These are phyloP conservation scores for Myxozyma lipomycoides DNA, from an alignment of 805 yeast species.

Conservation along the genomic window DNA sequence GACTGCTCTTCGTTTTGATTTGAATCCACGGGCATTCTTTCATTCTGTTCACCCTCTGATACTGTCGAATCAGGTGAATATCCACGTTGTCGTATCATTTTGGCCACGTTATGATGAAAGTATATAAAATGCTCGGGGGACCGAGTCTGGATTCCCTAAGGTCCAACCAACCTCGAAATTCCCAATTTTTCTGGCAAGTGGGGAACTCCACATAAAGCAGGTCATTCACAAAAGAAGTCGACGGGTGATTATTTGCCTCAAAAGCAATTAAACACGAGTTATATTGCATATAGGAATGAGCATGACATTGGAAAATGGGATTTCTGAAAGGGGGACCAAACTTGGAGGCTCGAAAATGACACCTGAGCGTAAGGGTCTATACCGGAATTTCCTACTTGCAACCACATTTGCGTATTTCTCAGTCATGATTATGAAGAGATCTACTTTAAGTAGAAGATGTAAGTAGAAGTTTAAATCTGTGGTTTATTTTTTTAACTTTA, in stretches of 20 bases:
- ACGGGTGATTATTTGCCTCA: not conserved
- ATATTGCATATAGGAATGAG: no score
- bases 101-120: no score
- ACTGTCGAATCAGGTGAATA: not conserved
- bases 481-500: constrained; percentile 11
- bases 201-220: not conserved
- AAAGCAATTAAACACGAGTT: no score
- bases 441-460: constrained; percentile 16
- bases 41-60: not conserved
- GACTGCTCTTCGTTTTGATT: not conserved
- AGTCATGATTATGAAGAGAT: constrained; percentile 15
- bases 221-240: not conserved
- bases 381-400: constrained; percentile 22
- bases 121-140: no score
- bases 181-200: no score
- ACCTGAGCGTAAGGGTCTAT: constrained; percentile 19
- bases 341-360: no score
- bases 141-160: no score
- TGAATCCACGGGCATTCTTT: not conserved
- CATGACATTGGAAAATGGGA: no score
- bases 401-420: constrained; percentile 20
- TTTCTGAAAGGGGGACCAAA: no score
- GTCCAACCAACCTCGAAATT: no score
- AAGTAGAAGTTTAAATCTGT: constrained; percentile 1
- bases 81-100: no score